A percentile compares a stretch with the other conserved stretches of the same genome.
These are phyloP conservation scores for Purpureocillium takamizusanense DNA, from an alignment of 2,329 filamentous ascomycete species.

Conservation along the genomic window DNA sequence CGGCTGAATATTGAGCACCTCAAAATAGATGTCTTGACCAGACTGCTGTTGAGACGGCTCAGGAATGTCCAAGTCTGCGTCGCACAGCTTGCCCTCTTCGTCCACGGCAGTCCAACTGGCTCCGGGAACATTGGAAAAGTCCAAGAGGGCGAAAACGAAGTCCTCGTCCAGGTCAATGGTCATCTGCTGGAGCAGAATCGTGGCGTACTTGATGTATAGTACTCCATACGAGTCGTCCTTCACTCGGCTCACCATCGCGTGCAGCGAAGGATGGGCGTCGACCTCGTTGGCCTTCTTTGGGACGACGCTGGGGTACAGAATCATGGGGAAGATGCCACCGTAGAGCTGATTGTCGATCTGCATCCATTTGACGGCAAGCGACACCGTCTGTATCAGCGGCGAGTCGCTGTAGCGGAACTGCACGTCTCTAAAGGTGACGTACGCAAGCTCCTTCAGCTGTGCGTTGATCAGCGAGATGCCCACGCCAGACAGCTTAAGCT, in stretches of 20 bases:
- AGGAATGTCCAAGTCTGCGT: slow-evolving; percentile 83
- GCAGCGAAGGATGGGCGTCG: slow-evolving; percentile 89
- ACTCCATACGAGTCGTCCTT: slow-evolving; percentile 99
- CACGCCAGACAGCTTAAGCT: slow-evolving; percentile 80
- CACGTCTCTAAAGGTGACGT: slow-evolving; percentile 86
- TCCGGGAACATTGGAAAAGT: slow-evolving; percentile 89
- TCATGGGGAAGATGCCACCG: slow-evolving; percentile 94
- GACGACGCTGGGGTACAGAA: slow-evolving; percentile 94
- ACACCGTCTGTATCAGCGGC: slow-evolving; percentile 84
- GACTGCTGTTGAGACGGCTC: slow-evolving; percentile 78
- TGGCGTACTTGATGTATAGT: slow-evolving; percentile 96
- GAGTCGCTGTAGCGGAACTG: slow-evolving; percentile 89
- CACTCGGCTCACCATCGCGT: slow-evolving; percentile 83
- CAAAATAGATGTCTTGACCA: slow-evolving; percentile 95
- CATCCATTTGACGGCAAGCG: slow-evolving; percentile 92
- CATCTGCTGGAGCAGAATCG: slow-evolving; percentile 91
- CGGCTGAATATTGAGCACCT: slow-evolving; percentile 90
- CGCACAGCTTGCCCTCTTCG: slow-evolving; percentile 77
- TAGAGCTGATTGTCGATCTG: slow-evolving; percentile 98
- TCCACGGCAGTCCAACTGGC: slow-evolving; percentile 64
- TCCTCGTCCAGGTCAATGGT: slow-evolving; percentile 96
- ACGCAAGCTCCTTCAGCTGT: slow-evolving; percentile 85
- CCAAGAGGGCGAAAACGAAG: slow-evolving; percentile 91
- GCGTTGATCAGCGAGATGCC: slow-evolving; percentile 90
- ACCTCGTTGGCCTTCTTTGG: slow-evolving; percentile 95